Base-by-base conservation (phyloP, 306 rosid species). In the Sicyos baderoa region DNA sequence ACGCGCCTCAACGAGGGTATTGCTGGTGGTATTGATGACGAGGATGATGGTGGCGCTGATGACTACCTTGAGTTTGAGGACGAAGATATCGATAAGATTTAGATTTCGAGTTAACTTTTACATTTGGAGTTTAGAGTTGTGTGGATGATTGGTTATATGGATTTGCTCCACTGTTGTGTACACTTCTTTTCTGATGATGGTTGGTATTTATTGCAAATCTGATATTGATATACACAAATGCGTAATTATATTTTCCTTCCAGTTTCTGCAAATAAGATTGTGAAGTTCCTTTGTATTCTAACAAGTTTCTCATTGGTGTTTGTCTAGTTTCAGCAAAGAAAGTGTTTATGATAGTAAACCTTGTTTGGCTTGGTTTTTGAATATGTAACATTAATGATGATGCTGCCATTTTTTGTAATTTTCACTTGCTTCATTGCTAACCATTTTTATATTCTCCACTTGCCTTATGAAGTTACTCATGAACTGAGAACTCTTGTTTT, bases 41-140 rank as follows among this genome's bases (percentile, higher is more conserved):
- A 85, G 22, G 89, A 83, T 4, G 87, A 82, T 6, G 82, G 61
- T 14, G 42, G 70, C 3, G 84, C 54, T 22, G 81, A 85, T 15
- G 81, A 85, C 47, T 85, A 76, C 27, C 53, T 85, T 21, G 89
- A 85, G 63, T 85, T 85, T 17, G 87, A 80, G 79, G 89, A 85
- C 4, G 89, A 85, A 66, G 82, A 85, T 55, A 85, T 85, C 14
- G 87, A 82, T 52, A 82, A 80, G n/a, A 85, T 85, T 57, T 83
- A 71, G 69, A 63, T 63, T 63, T 63, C 6, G 9, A 42, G 52
- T 42, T 42, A 63, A 63, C 18, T 7, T 11, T 63, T 63, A 18
- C 69, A 42, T 63, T 63, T 18, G 52, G 51, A 63, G 52, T 63
- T 40, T 42, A 62, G 52, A 63, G n/a, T 18, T 12, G 69, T 40